phyloP scores from a whole-genome alignment of 306 rosid species.

The Castanea sativa region DNA sequence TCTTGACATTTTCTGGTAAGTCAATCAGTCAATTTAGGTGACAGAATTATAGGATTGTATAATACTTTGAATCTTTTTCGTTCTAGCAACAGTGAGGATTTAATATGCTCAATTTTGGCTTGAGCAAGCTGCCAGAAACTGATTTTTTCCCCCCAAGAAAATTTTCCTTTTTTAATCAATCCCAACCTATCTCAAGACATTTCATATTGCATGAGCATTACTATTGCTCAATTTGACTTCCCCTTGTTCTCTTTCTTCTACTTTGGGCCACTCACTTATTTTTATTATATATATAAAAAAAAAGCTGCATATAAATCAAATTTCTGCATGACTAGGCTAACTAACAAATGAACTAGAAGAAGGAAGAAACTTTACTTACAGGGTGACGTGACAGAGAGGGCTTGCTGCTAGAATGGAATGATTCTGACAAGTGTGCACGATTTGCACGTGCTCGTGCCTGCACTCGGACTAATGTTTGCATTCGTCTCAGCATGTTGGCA shows the following conservation, averaged over 20 bases:
- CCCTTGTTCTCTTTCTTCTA: too few relatives aligned
- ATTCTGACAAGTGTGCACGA: conserved; percentile 53
- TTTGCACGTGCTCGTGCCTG: conserved; percentile 75
- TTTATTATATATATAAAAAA: too few relatives aligned
- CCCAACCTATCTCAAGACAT: background rate
- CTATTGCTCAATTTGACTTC: background rate
- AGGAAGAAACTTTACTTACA: conserved; percentile 35
- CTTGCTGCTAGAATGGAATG: conserved; percentile 46
- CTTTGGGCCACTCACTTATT: too few relatives aligned
- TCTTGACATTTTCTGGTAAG: background rate
- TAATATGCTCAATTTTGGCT: background rate
- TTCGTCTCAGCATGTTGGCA: conserved; percentile 83
- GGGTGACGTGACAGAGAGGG: conserved; percentile 47
- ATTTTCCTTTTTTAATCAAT: background rate
- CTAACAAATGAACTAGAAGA: background rate
- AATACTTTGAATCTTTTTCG: background rate
- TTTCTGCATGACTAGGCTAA: too few relatives aligned
- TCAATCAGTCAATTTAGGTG: background rate
- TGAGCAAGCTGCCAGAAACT: background rate
- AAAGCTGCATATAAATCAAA: too few relatives aligned
- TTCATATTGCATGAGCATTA: background rate
- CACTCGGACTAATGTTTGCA: conserved; percentile 86
- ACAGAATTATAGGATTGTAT: background rate
- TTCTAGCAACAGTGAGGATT: background rate
- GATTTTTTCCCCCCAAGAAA: background rate